A percentile compares a stretch with the other conserved stretches of the same genome.
Evolutionary conservation across 2,329 filamentous ascomycete species (phyloP).

Genomic region (Lachnellula subtilissima): DNA sequence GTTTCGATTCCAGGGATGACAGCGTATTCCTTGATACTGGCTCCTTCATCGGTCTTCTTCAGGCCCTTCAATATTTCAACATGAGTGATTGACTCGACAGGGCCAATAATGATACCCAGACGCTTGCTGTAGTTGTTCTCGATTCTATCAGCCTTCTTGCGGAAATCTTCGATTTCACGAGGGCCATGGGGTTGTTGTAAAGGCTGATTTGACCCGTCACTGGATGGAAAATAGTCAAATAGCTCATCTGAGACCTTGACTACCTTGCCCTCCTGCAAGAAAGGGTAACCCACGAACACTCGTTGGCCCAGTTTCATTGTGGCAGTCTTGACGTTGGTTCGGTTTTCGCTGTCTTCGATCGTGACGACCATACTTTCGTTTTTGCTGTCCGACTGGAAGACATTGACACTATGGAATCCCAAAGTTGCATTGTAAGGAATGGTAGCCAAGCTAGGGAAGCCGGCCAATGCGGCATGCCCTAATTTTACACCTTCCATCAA

Average conservation of each 20-base stretch:
- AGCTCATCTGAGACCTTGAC: conserved; percentile 86
- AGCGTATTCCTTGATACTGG: conserved; percentile 88
- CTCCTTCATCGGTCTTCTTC: conserved; percentile 83
- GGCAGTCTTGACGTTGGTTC: conserved; percentile 66
- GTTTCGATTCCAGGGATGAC: conserved; percentile 79
- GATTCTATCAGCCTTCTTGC: conserved; percentile 76
- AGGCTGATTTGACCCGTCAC: conserved; percentile 57
- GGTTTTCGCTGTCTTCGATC: conserved; percentile 66
- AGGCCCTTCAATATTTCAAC: conserved; percentile 93
- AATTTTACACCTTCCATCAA: conserved; percentile 80
- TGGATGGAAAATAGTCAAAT: conserved; percentile 75
- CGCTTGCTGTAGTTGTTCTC: conserved; percentile 88
- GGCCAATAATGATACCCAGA: conserved; percentile 79
- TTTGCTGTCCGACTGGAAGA: conserved; percentile 92
- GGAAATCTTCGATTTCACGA: conserved; percentile 75
- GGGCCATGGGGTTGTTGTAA: conserved; percentile 66
- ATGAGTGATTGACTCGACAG: conserved; percentile 83
- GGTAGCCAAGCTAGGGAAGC: conserved; percentile 86
- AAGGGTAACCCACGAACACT: conserved; percentile 91
- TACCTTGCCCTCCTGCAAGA: conserved; percentile 89
- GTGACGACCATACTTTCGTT: conserved; percentile 97
- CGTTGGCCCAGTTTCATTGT: conserved; percentile 77
- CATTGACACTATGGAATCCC: conserved; percentile 83
- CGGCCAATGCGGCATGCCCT: conserved; percentile 77
- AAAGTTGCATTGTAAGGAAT: conserved; percentile 77